Base-by-base conservation (phyloP, 148 eudicot genomes). In the Pouteria glomerata region DNA sequence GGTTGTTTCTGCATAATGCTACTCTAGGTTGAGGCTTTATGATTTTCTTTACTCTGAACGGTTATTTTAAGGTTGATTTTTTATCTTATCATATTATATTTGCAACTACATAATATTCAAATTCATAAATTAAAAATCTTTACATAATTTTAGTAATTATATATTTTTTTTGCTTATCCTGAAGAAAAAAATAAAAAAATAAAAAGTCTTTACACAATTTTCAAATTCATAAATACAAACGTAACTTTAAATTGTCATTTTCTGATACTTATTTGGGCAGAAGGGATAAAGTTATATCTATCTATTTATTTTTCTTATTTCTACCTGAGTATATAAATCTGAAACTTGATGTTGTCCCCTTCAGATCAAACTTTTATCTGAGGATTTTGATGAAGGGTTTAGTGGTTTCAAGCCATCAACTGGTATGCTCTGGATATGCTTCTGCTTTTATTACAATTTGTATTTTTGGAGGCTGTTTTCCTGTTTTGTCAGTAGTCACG, bases 361-460 rank as follows among this genome's bases (percentile, higher is more conserved):
- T 85, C 88, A 94, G 98, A 77, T 82, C 14, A 85, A 86, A 65
- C 77, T 63, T 29, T 60, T 89, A 4, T 91, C 86, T 71, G 88
- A 90, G 75, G 93, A 87, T 78, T 85, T 95, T 26, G 79, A 79
- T 68, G 89, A 84, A 6, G 91, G 85, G 57, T 89, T 95, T 61
- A 70, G 81, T 61, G 91, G 88, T 82, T 85, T 84, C 85, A 82
- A 84, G 90, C 85, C 83, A 85, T 85, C 89, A 78, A 78, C 90
- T 86, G 98, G 98, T 94, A 91, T 74, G 93, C 89, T 58, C 39
- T 76, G 69, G 37, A 29, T 42, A n/a, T 27, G 66, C 19, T 1
- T 70, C 29, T 63, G n/a, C 16, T 60, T 70, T 30, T 57, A 19
- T 19, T 51, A 19, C 42, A 23, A 51, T 7, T 44, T 47, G 44